Evolutionary conservation across 75 land plant genomes (phyloP), one percentile per base, ranked within the genome.

Genomic region (Ceratopteris richardii): DNA sequence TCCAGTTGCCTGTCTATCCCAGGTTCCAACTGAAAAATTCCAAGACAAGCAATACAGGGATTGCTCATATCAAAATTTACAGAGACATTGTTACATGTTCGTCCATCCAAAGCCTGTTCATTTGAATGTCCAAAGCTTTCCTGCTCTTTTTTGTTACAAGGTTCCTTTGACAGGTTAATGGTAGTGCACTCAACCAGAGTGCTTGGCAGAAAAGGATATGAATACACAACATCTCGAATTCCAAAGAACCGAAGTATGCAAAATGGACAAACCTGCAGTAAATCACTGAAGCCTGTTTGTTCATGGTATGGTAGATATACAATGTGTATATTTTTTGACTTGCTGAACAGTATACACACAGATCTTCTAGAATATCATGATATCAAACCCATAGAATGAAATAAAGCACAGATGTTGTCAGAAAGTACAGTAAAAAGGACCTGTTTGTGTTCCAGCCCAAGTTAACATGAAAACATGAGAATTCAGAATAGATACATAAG

Each of bases 21-120:
- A 33, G 9, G 7, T 59, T 44, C 69, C 39, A 47, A 68, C 31
- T 85, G 90, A 51, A 86, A 44, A 22, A 87, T 67, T 1, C 87
- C 96, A 12, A 86, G 65, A 66, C 96, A 86, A 28, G 81, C 58
- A 52, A 69, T 24, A 73, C 96, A 90, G 25, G 59, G 42, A 1
- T 37, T 52, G 27, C 31, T 19, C n/a, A 56, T 63, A 27, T 23
- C 31, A 4, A 40, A 61, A 54, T 58, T 13, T 18, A 18, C 12
- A n/a, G 2, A 14, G 17, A 5, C 50, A 46, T 21, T 17, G 2
- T 46, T 4, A 18, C 17, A 21, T 46, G 3, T 46, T 46, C 14
- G 5, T 3, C 22, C 50, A 46, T 18, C 50, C 2, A 17, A 33
- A 33, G 9, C 37, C 9, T 33, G 37, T 33, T 33, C 50, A 21